Conservation (phyloP, 345 rosid genomes). For the Eucalyptus sp. region DNA sequence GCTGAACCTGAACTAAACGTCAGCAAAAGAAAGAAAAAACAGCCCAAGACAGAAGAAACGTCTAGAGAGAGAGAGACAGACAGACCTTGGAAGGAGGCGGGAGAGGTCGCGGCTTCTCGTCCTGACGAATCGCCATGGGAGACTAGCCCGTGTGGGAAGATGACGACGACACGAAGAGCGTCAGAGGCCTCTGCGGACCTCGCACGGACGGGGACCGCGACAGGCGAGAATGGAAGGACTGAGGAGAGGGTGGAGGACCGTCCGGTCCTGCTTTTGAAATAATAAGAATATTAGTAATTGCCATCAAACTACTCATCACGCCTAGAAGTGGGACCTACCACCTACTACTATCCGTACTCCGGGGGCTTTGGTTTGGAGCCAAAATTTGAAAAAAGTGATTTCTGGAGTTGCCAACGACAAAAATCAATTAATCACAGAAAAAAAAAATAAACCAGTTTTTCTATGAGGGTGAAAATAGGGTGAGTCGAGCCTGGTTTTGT, state of each 20-base stretch:
- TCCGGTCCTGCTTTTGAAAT: neutral
- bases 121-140: neutral
- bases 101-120: neutral
- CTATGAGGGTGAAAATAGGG: neutral
- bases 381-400: neutral
- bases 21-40: neutral
- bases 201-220: neutral
- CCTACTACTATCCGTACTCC: neutral
- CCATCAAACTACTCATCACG: neutral
- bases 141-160: neutral
- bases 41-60: neutral
- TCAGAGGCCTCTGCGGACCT: neutral
- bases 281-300: neutral
- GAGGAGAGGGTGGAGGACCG: neutral
- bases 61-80: neutral
- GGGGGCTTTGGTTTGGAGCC: neutral
- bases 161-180: neutral
- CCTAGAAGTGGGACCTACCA: neutral
- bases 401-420: neutral
- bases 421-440: neutral
- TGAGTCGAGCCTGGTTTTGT: neutral
- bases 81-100: neutral
- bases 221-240: neutral
- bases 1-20: neutral
- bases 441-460: neutral